These are phyloP conservation scores for Metschnikowia arizonensis DNA, from an alignment of 805 yeast species.

Conservation along the genomic window DNA sequence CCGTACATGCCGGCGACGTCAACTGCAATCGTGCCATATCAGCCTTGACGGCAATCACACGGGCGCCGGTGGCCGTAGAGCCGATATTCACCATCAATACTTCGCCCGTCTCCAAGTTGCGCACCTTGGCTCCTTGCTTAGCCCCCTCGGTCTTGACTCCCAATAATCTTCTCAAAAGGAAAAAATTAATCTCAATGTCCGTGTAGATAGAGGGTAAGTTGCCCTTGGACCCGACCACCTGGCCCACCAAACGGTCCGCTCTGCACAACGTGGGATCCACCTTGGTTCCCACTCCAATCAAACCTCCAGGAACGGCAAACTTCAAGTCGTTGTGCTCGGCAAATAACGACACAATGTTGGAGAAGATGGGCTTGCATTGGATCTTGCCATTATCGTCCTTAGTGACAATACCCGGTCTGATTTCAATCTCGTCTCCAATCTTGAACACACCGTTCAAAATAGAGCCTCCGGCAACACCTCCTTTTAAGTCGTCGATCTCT, in stretches of 20 bases:
- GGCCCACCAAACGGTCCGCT: constrained; percentile 98
- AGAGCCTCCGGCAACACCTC: constrained; percentile 99
- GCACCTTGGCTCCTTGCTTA: constrained; percentile 89
- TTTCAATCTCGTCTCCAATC: constrained; percentile 96
- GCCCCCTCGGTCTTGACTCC: constrained; percentile 99
- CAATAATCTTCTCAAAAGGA: constrained; percentile 89
- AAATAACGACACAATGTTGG: constrained; percentile 87
- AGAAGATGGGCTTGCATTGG: constrained; percentile 93
- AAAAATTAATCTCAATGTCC: constrained; percentile 95
- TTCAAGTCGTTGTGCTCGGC: constrained; percentile 98
- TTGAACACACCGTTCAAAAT: constrained; percentile 95
- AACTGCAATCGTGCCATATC: constrained; percentile 98
- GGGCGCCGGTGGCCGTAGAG: constrained; percentile 98
- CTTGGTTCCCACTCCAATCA: constrained; percentile 98
- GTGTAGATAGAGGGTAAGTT: constrained; percentile 94
- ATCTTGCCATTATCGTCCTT: constrained; percentile 84
- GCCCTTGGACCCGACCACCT: constrained; percentile 97
- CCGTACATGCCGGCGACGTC: constrained; percentile 98
- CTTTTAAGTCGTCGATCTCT: constrained; percentile 92
- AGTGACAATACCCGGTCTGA: constrained; percentile 98
- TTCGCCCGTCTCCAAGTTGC: constrained; percentile 90
- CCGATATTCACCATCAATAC: constrained; percentile 99
- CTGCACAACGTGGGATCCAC: constrained; percentile 98
- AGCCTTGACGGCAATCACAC: constrained; percentile 95
- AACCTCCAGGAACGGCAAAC: constrained; percentile 99